phyloP scores from a whole-genome alignment of 306 rosid species.

The Gynostemma pentaphyllum region DNA sequence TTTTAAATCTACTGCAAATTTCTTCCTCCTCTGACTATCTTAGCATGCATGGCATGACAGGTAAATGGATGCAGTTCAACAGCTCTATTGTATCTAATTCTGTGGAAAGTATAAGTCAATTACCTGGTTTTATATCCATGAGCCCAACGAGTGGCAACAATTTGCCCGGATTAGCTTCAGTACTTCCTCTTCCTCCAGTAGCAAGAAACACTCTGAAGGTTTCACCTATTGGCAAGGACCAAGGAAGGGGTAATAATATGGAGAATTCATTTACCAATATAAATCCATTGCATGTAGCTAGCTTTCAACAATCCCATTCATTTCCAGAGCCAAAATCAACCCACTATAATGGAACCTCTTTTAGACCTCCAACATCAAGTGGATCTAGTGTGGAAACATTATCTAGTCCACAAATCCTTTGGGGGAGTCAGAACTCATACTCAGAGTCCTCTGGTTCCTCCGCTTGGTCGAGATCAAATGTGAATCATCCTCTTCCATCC shows the following conservation, averaged over 20 bases:
- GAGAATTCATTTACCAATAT: conserved; percentile 32
- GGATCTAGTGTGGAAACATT: conserved; percentile 59
- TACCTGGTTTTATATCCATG: conserved; percentile 50
- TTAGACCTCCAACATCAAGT: conserved; percentile 36
- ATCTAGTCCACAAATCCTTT: conserved; percentile 77
- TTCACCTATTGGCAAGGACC: conserved; percentile 88
- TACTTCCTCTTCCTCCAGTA: conserved; percentile 71
- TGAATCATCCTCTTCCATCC: conserved; percentile 50
- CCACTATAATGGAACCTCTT: conserved; percentile 48
- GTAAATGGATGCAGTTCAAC: conserved; percentile 65
- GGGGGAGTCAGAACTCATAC: conserved; percentile 81
- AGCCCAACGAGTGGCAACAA: conserved; percentile 59
- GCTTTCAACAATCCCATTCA: conserved; percentile 54
- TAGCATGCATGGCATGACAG: conserved; percentile 23
- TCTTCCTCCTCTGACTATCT: background rate
- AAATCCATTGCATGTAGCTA: conserved; percentile 32
- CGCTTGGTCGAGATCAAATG: conserved; percentile 57
- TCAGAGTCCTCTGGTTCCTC: conserved; percentile 44
- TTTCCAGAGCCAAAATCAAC: conserved; percentile 50
- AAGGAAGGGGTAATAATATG: conserved; percentile 43
- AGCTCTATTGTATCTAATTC: conserved; percentile 65
- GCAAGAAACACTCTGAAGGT: conserved; percentile 51
- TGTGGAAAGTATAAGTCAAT: conserved; percentile 39
- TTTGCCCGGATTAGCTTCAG: conserved; percentile 70
- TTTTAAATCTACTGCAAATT: background rate